phyloP scores from a whole-genome alignment of 768 basidiomycete genomes.

The Mycena epipterygia region DNA sequence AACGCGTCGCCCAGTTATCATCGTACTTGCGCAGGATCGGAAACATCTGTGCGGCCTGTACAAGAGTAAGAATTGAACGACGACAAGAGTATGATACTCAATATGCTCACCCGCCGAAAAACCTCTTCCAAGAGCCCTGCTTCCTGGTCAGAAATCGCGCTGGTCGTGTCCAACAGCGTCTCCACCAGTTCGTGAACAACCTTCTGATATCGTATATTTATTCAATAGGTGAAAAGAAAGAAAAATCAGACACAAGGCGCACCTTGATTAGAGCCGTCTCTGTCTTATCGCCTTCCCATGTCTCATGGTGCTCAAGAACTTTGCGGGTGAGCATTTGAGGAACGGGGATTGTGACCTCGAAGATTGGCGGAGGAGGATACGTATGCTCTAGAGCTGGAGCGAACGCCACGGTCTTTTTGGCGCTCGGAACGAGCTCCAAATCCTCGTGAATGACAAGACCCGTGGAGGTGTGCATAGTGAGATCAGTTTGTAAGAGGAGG shows the following conservation, averaged over 20 bases:
- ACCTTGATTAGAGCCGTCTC: slow-evolving; percentile 22
- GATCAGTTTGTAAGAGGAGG: slow-evolving; percentile 26
- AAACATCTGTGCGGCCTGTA: slow-evolving; percentile 20
- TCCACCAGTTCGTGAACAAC: slow-evolving; percentile 17
- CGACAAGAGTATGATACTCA: not conserved
- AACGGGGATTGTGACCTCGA: not conserved
- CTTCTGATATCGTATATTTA: slow-evolving; percentile 16
- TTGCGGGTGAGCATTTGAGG: not conserved
- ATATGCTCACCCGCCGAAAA: slow-evolving; percentile 10
- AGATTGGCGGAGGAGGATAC: slow-evolving; percentile 27
- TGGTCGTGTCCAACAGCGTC: slow-evolving; percentile 23
- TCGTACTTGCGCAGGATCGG: slow-evolving; percentile 20
- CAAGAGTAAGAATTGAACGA: slow-evolving; percentile 12
- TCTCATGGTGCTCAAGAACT: not conserved
- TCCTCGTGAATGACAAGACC: slow-evolving; percentile 30
- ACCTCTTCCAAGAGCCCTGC: not conserved
- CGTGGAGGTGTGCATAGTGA: slow-evolving; percentile 10
- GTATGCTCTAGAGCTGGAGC: slow-evolving; percentile 11
- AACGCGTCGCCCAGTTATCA: slow-evolving; percentile 23
- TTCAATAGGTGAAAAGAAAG: slow-evolving; percentile 17
- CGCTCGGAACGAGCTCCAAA: slow-evolving; percentile 4
- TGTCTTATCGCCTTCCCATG: not conserved
- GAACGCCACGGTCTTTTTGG: slow-evolving; percentile 18
- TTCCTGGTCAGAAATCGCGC: slow-evolving; percentile 11
- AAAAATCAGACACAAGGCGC: slow-evolving; percentile 3